These are phyloP conservation scores for Microbotryomycetes sp. DNA, from an alignment of 1,284 basidiomycete species.

Conservation along the genomic window DNA sequence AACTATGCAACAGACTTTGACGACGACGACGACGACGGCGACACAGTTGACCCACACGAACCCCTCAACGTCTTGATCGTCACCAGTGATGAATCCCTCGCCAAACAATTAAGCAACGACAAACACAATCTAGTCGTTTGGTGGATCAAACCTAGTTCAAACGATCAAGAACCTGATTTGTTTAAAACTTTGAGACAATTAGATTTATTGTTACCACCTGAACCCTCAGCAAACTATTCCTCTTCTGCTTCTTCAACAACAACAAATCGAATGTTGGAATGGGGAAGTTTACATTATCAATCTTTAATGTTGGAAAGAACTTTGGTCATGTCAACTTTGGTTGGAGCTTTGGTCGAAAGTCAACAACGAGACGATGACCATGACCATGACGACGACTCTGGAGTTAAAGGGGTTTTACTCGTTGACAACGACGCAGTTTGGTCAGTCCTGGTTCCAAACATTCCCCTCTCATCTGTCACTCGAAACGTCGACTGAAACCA, in stretches of 20 bases:
- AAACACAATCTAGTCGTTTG: constrained; percentile 21
- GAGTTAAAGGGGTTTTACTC: constrained; percentile 29
- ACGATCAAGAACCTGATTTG: not conserved
- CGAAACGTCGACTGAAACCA: not conserved
- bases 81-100: constrained; percentile 28
- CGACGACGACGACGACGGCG: not conserved
- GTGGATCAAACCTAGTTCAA: constrained; percentile 13
- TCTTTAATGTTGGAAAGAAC: constrained; percentile 33
- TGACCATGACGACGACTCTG: constrained; percentile 15
- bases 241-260: not conserved
- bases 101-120: constrained; percentile 18
- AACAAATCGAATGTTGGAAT: constrained; percentile 19
- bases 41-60: not conserved
- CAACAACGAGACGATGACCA: constrained; percentile 15
- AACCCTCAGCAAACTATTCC: not conserved
- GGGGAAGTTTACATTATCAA: constrained; percentile 33
- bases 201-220: constrained; percentile 28
- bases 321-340: constrained; percentile 25
- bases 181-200: constrained; percentile 3
- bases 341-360: constrained; percentile 23
- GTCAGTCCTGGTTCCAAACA: constrained; percentile 11
- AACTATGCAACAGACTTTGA: constrained; percentile 8
- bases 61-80: constrained; percentile 27
- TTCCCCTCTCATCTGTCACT: not conserved
- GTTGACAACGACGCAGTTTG: constrained; percentile 35